Conservation (phyloP, 2,329 filamentous ascomycete species). For the Grosmannia clavigera region DNA sequence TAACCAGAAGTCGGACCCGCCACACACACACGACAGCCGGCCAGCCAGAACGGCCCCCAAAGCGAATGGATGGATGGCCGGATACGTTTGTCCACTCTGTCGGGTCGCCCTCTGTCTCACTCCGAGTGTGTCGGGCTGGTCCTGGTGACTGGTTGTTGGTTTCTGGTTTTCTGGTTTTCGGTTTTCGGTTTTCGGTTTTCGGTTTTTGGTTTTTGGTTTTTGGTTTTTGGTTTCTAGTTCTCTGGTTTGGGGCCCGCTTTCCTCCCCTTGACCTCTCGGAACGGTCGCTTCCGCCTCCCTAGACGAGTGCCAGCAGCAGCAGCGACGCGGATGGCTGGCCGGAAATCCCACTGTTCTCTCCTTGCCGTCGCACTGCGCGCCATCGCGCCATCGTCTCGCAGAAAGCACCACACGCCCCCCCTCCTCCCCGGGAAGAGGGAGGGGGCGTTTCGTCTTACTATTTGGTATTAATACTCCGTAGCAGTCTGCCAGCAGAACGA, state of each 20-base stretch:
- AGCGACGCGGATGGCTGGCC: too few relatives aligned
- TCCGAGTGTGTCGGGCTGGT: too few relatives aligned
- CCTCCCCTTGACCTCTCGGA: too few relatives aligned
- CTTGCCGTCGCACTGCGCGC: background rate
- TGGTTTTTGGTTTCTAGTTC: too few relatives aligned
- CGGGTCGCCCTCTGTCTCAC: background rate
- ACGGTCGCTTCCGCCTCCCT: too few relatives aligned
- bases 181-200: too few relatives aligned
- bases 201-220: background rate
- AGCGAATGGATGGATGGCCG: background rate
- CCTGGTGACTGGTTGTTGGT: background rate
- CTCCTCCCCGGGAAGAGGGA: too few relatives aligned
- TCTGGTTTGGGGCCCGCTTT: too few relatives aligned
- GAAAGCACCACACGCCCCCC: background rate
- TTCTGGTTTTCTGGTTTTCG: too few relatives aligned
- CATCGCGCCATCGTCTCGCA: background rate
- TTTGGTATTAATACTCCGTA: too few relatives aligned
- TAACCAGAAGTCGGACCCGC: too few relatives aligned
- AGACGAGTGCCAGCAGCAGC: background rate
- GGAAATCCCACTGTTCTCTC: background rate
- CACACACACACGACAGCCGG: background rate
- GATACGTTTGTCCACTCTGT: background rate
- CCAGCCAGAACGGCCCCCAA: background rate
- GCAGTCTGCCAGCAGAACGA: background rate
- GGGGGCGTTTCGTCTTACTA: too few relatives aligned